These are phyloP conservation scores for Fabrea salina DNA, from an alignment of 169 alveolate species.

Conservation along the genomic window DNA sequence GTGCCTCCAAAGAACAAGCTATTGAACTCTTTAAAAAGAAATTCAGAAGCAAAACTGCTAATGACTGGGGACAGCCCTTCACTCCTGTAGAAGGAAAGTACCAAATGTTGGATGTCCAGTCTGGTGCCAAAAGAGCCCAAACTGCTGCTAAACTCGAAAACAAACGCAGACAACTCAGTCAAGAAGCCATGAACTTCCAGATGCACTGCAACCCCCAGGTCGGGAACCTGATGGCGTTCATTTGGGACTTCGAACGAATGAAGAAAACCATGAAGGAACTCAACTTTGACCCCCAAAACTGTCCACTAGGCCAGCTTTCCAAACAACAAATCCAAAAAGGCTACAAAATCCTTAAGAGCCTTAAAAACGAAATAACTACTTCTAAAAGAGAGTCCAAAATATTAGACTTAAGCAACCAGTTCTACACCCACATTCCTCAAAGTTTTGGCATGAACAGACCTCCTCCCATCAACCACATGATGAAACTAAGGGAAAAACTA, in stretches of 20 bases:
- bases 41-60: constrained; percentile 59
- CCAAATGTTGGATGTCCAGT: constrained; percentile 8
- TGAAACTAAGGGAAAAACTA: constrained; percentile 66
- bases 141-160: constrained; percentile 34
- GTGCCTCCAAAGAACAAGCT: constrained; percentile 30
- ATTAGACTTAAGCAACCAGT: constrained; percentile 63
- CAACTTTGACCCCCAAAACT: constrained; percentile 71
- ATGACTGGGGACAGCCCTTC: constrained; percentile 56
- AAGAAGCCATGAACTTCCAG: constrained; percentile 6
- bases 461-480: constrained; percentile 65
- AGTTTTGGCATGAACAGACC: constrained; percentile 80
- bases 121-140: not conserved
- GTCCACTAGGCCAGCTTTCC: constrained; percentile 80
- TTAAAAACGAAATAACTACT: constrained; percentile 52
- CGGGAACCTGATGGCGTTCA: constrained; percentile 38
- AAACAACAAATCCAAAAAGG: constrained; percentile 68
- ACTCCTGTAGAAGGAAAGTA: constrained; percentile 34
- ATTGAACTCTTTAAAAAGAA: constrained; percentile 49
- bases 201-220: constrained; percentile 13
- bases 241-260: constrained; percentile 65
- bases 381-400: constrained; percentile 32
- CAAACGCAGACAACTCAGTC: constrained; percentile 37
- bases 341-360: constrained; percentile 63
- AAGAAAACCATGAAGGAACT: constrained; percentile 62
- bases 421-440: constrained; percentile 79